Evolutionary conservation across 23 red algal genomes (phyloP).

Genomic region (Agarophyton chilense): DNA sequence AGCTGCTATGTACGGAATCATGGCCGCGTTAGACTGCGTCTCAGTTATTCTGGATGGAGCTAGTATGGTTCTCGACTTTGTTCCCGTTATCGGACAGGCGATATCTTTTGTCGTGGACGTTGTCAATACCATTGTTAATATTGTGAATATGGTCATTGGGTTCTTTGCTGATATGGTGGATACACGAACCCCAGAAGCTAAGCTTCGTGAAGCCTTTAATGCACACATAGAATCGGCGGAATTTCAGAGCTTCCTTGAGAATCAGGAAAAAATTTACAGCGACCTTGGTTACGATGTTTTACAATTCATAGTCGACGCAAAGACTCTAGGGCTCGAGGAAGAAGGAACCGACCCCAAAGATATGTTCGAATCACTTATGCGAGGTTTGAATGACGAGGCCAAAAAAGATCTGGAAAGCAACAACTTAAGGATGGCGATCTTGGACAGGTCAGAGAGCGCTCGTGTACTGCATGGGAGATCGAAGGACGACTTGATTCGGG

Average conservation of each 20-base stretch:
- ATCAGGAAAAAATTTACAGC: too few species aligned
- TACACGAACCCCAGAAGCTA: slow-evolving; percentile 5
- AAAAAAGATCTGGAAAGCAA: neutral
- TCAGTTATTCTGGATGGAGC: slow-evolving; percentile 1
- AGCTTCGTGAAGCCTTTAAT: too few species aligned
- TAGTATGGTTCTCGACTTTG: slow-evolving; percentile 22
- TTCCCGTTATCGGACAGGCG: slow-evolving; percentile 11
- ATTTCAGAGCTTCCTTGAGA: neutral
- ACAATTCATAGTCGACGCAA: too few species aligned
- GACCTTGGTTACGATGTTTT: too few species aligned
- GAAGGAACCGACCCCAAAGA: too few species aligned
- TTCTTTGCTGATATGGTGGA: slow-evolving; percentile 47
- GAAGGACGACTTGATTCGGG: slow-evolving; percentile 20
- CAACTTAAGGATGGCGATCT: neutral
- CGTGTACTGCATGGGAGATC: neutral
- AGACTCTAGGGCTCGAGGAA: too few species aligned
- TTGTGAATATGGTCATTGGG: slow-evolving; percentile 37
- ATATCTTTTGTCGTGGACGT: slow-evolving; percentile 4
- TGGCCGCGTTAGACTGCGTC: slow-evolving; percentile 12
- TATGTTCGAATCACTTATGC: too few species aligned
- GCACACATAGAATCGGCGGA: slow-evolving; percentile 11
- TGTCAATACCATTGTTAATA: neutral
- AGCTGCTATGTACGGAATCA: slow-evolving; percentile 22
- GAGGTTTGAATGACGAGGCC: slow-evolving; percentile 17
- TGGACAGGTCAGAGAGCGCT: neutral